A percentile compares a stretch with the other conserved stretches of the same genome.
These are phyloP conservation scores for Xylariaceae sp. DNA, from an alignment of 2,329 filamentous ascomycete genomes.

Conservation along the genomic window DNA sequence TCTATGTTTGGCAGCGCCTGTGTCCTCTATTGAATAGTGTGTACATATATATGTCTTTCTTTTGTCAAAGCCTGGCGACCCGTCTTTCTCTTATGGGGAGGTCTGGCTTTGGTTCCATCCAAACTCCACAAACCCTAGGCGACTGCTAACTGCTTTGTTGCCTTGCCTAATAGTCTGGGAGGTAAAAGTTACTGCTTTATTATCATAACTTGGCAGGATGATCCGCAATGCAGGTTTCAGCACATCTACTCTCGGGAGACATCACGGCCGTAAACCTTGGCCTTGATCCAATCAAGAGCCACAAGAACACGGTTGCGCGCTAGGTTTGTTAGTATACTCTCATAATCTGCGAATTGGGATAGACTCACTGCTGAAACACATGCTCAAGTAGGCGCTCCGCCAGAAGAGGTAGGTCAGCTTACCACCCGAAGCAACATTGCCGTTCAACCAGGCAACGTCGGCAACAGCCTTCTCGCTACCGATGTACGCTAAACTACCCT, in stretches of 20 bases:
- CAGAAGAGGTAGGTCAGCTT: conserved; percentile 98
- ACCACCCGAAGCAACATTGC: conserved; percentile 92
- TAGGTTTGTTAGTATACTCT: conserved; percentile 45
- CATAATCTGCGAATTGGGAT: background rate
- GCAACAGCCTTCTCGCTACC: conserved; percentile 97
- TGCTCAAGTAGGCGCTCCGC: conserved; percentile 96
- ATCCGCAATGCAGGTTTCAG: too few relatives aligned
- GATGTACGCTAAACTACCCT: conserved; percentile 96
- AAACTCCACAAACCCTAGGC: conserved; percentile 3
- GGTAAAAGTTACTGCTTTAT: conserved; percentile 3
- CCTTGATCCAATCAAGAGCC: conserved; percentile 94
- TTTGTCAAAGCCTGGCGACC: background rate
- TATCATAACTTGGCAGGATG: background rate
- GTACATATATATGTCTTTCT: conserved; percentile 14
- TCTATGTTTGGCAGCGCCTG: conserved; percentile 19
- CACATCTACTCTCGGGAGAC: conserved; percentile 79
- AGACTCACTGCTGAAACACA: conserved; percentile 98
- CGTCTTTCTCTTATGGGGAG: background rate
- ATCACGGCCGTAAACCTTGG: conserved; percentile 94
- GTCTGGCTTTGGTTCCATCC: background rate
- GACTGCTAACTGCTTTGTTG: background rate
- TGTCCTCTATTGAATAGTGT: conserved; percentile 17
- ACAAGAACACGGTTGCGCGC: conserved; percentile 94
- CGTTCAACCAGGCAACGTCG: conserved; percentile 96
- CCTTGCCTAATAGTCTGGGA: background rate